These are phyloP conservation scores for Fraxinus pennsylvanica DNA, from an alignment of 257 asterid genomes.

Conservation along the genomic window DNA sequence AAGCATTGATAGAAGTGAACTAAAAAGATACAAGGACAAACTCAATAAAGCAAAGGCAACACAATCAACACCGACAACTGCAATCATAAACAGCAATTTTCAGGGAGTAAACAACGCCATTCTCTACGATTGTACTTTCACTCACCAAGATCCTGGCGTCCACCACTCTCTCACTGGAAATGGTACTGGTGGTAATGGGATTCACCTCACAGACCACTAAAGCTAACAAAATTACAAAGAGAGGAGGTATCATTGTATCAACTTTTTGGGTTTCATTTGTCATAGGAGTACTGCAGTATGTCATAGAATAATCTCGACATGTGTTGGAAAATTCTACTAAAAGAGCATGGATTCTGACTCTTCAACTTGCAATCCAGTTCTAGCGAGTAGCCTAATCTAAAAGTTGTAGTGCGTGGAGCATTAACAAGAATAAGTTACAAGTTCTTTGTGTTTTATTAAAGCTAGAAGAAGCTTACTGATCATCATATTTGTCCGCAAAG, in stretches of 20 bases:
- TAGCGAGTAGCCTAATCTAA: background rate
- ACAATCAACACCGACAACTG: constrained; percentile 34
- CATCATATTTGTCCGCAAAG: background rate
- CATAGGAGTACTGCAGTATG: background rate
- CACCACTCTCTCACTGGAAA: constrained; percentile 47
- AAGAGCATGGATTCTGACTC: constrained; percentile 35
- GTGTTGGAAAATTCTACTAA: background rate
- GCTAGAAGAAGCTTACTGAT: background rate
- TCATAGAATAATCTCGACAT: constrained; percentile 11
- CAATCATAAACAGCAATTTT: constrained; percentile 68
- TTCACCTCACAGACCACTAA: background rate
- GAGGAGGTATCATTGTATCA: background rate
- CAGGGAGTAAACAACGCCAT: constrained; percentile 84
- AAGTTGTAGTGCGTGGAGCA: background rate
- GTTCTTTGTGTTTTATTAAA: background rate
- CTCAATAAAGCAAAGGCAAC: constrained; percentile 21
- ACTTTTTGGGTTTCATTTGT: constrained; percentile 17
- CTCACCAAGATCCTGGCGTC: constrained; percentile 68
- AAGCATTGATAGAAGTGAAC: constrained; percentile 31
- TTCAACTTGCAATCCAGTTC: too few species aligned
- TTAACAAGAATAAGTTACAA: background rate
- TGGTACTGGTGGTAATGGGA: constrained; percentile 3
- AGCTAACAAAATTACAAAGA: background rate
- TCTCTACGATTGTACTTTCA: constrained; percentile 32
- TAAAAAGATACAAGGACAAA: constrained; percentile 29